A percentile compares a stretch with the other conserved stretches of the same genome.
Evolutionary conservation across 139 green algal species (phyloP).

Genomic region (Chlorella sp.): DNA sequence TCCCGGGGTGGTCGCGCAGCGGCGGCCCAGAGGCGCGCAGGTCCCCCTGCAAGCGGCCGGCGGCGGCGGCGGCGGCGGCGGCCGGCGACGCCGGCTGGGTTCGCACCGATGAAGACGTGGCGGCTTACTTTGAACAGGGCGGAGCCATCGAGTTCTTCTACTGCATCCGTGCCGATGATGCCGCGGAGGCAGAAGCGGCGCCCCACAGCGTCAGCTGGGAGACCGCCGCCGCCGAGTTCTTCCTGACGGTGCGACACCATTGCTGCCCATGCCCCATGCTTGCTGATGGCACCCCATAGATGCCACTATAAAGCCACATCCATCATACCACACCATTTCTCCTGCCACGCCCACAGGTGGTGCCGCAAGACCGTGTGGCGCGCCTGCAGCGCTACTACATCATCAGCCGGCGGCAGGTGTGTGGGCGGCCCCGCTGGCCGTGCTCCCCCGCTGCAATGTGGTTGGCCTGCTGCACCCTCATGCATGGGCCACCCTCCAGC

Average conservation of each 20-base stretch:
- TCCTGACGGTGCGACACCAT: not conserved
- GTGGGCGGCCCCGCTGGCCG: too few species aligned
- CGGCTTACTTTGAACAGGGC: not conserved
- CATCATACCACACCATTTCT: not conserved
- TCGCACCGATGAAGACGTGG: not conserved
- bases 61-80: not conserved
- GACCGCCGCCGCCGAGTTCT: not conserved
- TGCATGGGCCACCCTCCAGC: too few species aligned
- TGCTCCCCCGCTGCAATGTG: too few species aligned
- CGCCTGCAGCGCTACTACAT: not conserved
- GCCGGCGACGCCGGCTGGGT: not conserved
- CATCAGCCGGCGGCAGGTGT: not conserved
- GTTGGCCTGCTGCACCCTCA: not conserved
- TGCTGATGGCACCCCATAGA: too few species aligned
- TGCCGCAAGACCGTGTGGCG: not conserved
- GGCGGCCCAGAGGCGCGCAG: too few species aligned
- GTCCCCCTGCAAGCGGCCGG: not conserved
- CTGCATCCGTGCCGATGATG: not conserved
- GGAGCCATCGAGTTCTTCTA: slow-evolving; percentile 6
- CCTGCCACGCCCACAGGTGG: not conserved
- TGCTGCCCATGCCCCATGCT: too few species aligned
- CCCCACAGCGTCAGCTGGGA: not conserved
- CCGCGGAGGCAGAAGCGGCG: too few species aligned
- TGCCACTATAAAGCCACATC: too few species aligned
- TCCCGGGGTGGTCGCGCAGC: too few species aligned